Conservation (phyloP, 208 protist species). For the Naegleria gruberi region DNA sequence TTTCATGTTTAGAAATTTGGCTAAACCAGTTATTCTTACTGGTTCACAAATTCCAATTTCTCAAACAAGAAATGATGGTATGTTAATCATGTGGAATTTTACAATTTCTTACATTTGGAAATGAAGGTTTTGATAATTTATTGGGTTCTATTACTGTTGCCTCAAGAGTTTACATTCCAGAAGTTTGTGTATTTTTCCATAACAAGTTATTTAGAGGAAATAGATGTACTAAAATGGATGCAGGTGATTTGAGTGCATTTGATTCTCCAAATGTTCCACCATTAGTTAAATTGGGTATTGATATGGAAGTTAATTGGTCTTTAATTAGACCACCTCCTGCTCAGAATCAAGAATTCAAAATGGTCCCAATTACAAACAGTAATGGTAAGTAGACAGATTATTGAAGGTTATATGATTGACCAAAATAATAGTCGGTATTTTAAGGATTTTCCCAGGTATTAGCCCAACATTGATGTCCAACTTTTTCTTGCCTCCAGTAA, state of each 20-base stretch:
- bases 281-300: slow-evolving; percentile 68
- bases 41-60: slow-evolving; percentile 81
- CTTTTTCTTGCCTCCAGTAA: background rate
- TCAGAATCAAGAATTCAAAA: slow-evolving; percentile 37
- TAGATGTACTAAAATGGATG: slow-evolving; percentile 69
- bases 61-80: slow-evolving; percentile 74
- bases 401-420: too few species aligned
- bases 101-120: slow-evolving; percentile 67
- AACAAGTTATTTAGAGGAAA: slow-evolving; percentile 80
- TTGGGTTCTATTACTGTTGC: slow-evolving; percentile 31
- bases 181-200: slow-evolving; percentile 90
- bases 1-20: slow-evolving; percentile 89
- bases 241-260: slow-evolving; percentile 74
- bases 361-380: background rate
- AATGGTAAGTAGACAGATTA: slow-evolving; percentile 27
- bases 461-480: slow-evolving; percentile 33
- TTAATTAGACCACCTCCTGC: slow-evolving; percentile 49
- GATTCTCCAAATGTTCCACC: slow-evolving; percentile 65
- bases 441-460: slow-evolving; percentile 68
- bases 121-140: slow-evolving; percentile 33
- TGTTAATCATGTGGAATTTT: too few species aligned
- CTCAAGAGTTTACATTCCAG: slow-evolving; percentile 54
- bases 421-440: slow-evolving; percentile 41
- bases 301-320: slow-evolving; percentile 48
- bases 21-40: slow-evolving; percentile 90